Percentiles rank a stretch among this genome's conserved stretches.
Conservation (phyloP, 1,284 basidiomycete species). For the Bondarzewia mesenterica region DNA sequence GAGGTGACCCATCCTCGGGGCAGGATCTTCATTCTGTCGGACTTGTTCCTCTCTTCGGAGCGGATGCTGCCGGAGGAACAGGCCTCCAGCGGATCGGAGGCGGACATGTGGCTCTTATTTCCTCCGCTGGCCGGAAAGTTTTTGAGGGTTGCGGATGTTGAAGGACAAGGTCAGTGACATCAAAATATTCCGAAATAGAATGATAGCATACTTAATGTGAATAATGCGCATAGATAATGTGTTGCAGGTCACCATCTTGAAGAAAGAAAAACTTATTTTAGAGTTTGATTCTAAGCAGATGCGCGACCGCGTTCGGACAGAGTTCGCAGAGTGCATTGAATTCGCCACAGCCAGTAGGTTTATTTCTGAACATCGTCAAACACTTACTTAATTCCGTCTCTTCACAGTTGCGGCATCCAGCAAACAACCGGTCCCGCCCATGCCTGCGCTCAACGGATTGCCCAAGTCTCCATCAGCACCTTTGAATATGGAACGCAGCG, state of each 20-base stretch:
- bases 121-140: slow-evolving; percentile 96
- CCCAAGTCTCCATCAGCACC: slow-evolving; percentile 16
- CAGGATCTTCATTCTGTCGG: slow-evolving; percentile 86
- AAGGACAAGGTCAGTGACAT: slow-evolving; percentile 44
- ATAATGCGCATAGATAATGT: slow-evolving; percentile 45
- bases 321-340: slow-evolving; percentile 79
- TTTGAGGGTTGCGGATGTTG: slow-evolving; percentile 61
- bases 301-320: slow-evolving; percentile 63
- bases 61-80: slow-evolving; percentile 66
- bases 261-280: slow-evolving; percentile 78
- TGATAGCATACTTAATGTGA: slow-evolving; percentile 8
- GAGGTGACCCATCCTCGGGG: slow-evolving; percentile 73
- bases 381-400: background rate
- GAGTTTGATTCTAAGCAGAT: slow-evolving; percentile 54
- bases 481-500: slow-evolving; percentile 8
- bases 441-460: slow-evolving; percentile 12
- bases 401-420: slow-evolving; percentile 8
- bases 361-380: background rate
- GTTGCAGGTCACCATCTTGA: slow-evolving; percentile 78
- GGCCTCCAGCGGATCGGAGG: slow-evolving; percentile 39
- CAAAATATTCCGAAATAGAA: slow-evolving; percentile 3
- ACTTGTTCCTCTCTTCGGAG: slow-evolving; percentile 87
- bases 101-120: slow-evolving; percentile 92
- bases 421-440: slow-evolving; percentile 45
- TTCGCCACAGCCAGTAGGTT: slow-evolving; percentile 68